Conservation (phyloP, 768 basidiomycete species). For the Dentipellis sp. region DNA sequence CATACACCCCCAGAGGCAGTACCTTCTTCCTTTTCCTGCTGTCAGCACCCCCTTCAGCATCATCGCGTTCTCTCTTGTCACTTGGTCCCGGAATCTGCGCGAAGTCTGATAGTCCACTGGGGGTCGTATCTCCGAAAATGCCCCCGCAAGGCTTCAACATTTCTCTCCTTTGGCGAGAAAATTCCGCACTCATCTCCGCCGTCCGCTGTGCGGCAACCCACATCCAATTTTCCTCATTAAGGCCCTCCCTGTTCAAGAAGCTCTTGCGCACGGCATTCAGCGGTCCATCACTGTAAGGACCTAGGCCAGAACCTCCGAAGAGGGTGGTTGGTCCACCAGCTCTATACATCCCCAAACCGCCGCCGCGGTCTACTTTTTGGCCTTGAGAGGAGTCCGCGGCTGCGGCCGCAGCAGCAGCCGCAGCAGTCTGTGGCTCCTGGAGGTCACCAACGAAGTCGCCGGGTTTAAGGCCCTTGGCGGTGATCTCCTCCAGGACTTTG, state of each 20-base stretch:
- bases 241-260: conserved; percentile 65
- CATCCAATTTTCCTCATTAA: conserved; percentile 93
- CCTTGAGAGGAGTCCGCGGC: conserved; percentile 17
- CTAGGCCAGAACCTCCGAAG: conserved; percentile 77
- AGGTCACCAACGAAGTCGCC: conserved; percentile 80
- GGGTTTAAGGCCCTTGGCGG: conserved; percentile 72
- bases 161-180: conserved; percentile 48
- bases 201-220: conserved; percentile 61
- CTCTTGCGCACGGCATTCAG: conserved; percentile 79
- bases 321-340: conserved; percentile 90
- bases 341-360: conserved; percentile 71
- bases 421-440: conserved; percentile 44
- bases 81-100: conserved; percentile 14
- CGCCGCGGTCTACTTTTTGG: conserved; percentile 36
- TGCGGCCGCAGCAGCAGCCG: conserved; percentile 35
- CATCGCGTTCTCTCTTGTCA: conserved; percentile 21
- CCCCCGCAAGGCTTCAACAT: conserved; percentile 44
- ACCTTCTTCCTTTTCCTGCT: conserved; percentile 10
- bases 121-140: conserved; percentile 22
- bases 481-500: conserved; percentile 65
- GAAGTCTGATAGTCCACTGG: conserved; percentile 9
- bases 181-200: conserved; percentile 53
- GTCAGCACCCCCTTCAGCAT: conserved; percentile 4
- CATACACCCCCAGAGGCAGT: conserved; percentile 64
- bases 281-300: conserved; percentile 84